Conservation (phyloP, 139 green algal species). For the Volvox africanus region DNA sequence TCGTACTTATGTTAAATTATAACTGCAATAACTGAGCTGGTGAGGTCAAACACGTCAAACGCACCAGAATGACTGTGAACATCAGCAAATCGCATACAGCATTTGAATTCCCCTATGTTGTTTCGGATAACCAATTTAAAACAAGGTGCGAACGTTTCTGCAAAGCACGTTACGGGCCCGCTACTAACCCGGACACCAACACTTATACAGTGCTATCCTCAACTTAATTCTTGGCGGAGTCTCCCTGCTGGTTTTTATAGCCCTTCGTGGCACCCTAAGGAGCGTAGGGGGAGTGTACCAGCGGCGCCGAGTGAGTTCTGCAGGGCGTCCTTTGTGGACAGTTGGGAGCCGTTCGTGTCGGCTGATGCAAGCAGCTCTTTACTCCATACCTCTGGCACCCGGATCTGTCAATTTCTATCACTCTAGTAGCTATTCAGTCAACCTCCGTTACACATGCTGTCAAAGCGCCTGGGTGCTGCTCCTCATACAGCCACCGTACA, state of each 20-base stretch:
- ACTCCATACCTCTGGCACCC: not conserved
- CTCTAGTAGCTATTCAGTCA: not conserved
- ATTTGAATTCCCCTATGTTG: conserved; percentile 38
- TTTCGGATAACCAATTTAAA: conserved; percentile 25
- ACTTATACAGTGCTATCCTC: not conserved
- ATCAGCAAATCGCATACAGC: not conserved
- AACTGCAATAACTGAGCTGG: not conserved
- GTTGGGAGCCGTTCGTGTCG: no score
- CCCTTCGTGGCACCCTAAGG: not conserved
- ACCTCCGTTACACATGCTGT: not conserved
- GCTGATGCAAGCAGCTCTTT: not conserved
- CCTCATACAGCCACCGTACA: not conserved
- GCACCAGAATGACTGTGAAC: not conserved
- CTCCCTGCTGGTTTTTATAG: not conserved
- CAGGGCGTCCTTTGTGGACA: no score
- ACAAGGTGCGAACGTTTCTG: not conserved
- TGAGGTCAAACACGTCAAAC: not conserved
- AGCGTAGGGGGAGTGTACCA: conserved; percentile 40
- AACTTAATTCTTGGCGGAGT: not conserved
- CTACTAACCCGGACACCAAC: not conserved
- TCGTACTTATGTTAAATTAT: not conserved
- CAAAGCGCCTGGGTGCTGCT: not conserved
- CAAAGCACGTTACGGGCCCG: not conserved
- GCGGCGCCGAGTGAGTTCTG: conserved; percentile 8
- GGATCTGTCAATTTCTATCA: no score